Conservation (phyloP, 2,329 filamentous ascomycete genomes). For the Ophiostoma montium region DNA sequence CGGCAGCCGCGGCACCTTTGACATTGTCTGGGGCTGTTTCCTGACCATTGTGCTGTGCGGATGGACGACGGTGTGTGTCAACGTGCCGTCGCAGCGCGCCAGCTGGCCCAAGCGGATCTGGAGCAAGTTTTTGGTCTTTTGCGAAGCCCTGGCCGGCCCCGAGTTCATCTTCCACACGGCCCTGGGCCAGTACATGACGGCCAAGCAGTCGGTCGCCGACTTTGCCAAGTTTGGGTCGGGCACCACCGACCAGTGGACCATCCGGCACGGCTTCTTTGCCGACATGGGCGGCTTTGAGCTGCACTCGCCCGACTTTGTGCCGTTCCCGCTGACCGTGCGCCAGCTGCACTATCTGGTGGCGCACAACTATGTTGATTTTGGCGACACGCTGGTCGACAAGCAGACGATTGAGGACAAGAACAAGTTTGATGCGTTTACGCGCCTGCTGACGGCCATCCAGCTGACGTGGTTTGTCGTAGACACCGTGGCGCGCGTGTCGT, state of each 20-base stretch:
- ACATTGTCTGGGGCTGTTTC: slow-evolving; percentile 24
- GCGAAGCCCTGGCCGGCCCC: slow-evolving; percentile 22
- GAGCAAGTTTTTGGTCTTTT: slow-evolving; percentile 19
- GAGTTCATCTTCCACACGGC: slow-evolving; percentile 24
- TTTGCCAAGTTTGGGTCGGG: slow-evolving; percentile 2
- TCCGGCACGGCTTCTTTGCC: slow-evolving; percentile 24
- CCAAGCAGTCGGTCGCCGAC: slow-evolving; percentile 18
- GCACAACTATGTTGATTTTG: slow-evolving; percentile 17
- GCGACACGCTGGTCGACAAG: slow-evolving; percentile 10
- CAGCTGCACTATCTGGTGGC: slow-evolving; percentile 20
- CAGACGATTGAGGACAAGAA: slow-evolving; percentile 19
- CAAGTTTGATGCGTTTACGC: slow-evolving; percentile 17
- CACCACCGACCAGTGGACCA: slow-evolving; percentile 20
- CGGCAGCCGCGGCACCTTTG: slow-evolving; percentile 23
- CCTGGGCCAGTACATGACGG: slow-evolving; percentile 20
- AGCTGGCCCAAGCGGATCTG: not conserved
- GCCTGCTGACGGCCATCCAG: slow-evolving; percentile 15
- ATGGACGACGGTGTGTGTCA: slow-evolving; percentile 26
- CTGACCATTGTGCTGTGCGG: slow-evolving; percentile 29
- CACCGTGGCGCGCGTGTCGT: slow-evolving; percentile 11
- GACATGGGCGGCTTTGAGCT: slow-evolving; percentile 27
- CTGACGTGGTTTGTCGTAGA: slow-evolving; percentile 16
- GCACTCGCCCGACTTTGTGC: slow-evolving; percentile 16
- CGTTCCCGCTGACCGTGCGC: slow-evolving; percentile 24
- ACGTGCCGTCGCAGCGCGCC: slow-evolving; percentile 21